Evolutionary conservation across 2,329 filamentous ascomycete species (phyloP).

Genomic region (Bipolaris victoriae): DNA sequence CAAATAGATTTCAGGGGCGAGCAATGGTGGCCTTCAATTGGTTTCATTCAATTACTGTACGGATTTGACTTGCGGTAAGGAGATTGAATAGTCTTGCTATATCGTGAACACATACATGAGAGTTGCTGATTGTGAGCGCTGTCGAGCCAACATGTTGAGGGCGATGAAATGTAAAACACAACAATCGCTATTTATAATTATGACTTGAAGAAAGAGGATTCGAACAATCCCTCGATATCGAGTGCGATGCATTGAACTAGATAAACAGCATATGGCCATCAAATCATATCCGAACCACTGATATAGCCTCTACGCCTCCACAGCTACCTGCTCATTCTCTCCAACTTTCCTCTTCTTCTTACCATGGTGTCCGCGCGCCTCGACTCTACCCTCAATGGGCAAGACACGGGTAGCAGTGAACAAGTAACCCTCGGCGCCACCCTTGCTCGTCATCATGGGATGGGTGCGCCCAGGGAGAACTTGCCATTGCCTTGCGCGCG

Average conservation of each 20-base stretch:
- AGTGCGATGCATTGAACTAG: background rate
- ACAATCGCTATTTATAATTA: background rate
- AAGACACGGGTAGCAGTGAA: constrained; percentile 83
- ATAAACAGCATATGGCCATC: background rate
- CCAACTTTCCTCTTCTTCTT: constrained; percentile 68
- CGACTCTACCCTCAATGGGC: constrained; percentile 78
- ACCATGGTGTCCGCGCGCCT: constrained; percentile 76
- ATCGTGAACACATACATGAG: too few relatives aligned
- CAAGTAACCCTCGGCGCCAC: constrained; percentile 88
- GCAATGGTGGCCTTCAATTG: too few relatives aligned
- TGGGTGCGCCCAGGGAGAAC: constrained; percentile 91
- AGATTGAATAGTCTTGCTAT: too few relatives aligned
- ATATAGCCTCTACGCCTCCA: background rate
- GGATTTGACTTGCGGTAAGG: too few relatives aligned
- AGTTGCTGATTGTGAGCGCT: too few relatives aligned
- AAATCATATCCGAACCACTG: background rate
- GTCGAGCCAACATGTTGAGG: too few relatives aligned
- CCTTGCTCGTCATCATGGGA: constrained; percentile 87
- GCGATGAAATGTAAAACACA: background rate
- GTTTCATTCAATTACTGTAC: too few relatives aligned
- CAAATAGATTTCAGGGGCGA: too few relatives aligned
- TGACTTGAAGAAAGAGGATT: background rate
- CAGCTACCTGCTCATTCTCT: background rate
- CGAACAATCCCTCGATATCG: background rate
- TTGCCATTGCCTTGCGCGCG: constrained; percentile 81